Evolutionary conservation across 352 stramenopile species (phyloP), one percentile per base, ranked within the genome.

Genomic region (Phytophthora multivora): DNA sequence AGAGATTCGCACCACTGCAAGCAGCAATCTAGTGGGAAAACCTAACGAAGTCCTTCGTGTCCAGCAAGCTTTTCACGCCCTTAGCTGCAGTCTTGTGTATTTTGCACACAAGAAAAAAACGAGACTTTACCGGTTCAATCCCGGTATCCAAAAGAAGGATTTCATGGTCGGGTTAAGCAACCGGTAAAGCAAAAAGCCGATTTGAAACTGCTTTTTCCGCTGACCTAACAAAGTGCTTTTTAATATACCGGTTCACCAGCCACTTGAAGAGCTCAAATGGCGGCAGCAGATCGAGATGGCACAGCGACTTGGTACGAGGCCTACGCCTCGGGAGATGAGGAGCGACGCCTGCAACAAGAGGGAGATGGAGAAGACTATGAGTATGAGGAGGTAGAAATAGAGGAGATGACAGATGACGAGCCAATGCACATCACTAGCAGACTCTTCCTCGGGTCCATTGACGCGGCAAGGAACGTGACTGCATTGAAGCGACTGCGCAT

Each of bases 391-490:
- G 55, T 75, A 28, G 83, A 90, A 46, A 42, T 84, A 0, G 81
- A 91, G 36, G 83, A 93, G 25, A 2, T 85, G 12, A 48, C 58
- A 16, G 84, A 93, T 47, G 75, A 93, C 43, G 49, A 69, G 42
- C 80, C 84, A 26, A 88, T 90, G 80, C 70, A 52, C 39, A 73
- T 91, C 30, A 45, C 31, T 7, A 56, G 51, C 0, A 60, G 76
- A 1, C 51, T 91, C 13, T 90, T 80, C 49, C 46, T 93, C 5
- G 81, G 84, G 8, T 89, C 84, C 2, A 83, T 93, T 25, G 84
- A 93, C 49, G 84, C 84, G 4, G 80, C 81, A 45, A 63, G 51
- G 47, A 93, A 93, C 51, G 11, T 35, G 5, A 18, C 5, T 0
- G 81, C 69, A 38, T 58, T 91, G 28, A 49, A 56, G 11, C 36